Base-by-base conservation (phyloP, 306 rosid genomes). In the Corylus americana region DNA sequence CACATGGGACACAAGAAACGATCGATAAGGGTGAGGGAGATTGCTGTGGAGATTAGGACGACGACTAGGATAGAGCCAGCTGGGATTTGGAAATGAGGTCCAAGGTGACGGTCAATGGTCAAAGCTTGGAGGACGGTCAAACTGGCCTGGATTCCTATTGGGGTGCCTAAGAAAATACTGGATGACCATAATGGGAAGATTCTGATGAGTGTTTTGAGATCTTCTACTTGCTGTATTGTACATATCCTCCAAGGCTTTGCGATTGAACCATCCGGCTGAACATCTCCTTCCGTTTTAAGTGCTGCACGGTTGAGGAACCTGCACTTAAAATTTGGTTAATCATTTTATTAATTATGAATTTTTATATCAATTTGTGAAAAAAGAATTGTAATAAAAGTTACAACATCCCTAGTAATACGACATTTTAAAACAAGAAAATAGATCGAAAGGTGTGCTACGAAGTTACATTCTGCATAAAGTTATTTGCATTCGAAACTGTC, bases 141-240 rank as follows among this genome's bases (percentile, higher is more conserved):
- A 75, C 96, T 88, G 35, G 2, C 1, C 68, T 59, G 87, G 39
- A 89, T 55, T 62, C 68, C 89, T 12, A 88, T 79, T 72, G 94
- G 96, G 66, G 83, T 86, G 2, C 71, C 0, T 66, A 93, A 73
- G 75, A 93, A 85, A 13, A 89, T 81, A 1, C 84, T 62, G 8
- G 94, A 64, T 17, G 82, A 81, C 96, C 91, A 91, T 3, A 91
- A 42, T 55, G 94, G 90, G 7, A 88, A 8, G 17, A 91, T 85
- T 70, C 88, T 86, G 7, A 89, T 37, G 1, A 89, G 8, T 0
- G 76, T 71, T 73, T 89, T 93, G 10, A 93, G 77, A 58, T 89
- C 89, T 80, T 93, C 92, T 18, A 89, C 92, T 76, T 93, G 89
- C 63, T 88, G 80, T n/a, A 89, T 25, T 22, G 84, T 82, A 86